phyloP scores from a whole-genome alignment of 2,329 filamentous ascomycete genomes.

The Cercospora sp. region DNA sequence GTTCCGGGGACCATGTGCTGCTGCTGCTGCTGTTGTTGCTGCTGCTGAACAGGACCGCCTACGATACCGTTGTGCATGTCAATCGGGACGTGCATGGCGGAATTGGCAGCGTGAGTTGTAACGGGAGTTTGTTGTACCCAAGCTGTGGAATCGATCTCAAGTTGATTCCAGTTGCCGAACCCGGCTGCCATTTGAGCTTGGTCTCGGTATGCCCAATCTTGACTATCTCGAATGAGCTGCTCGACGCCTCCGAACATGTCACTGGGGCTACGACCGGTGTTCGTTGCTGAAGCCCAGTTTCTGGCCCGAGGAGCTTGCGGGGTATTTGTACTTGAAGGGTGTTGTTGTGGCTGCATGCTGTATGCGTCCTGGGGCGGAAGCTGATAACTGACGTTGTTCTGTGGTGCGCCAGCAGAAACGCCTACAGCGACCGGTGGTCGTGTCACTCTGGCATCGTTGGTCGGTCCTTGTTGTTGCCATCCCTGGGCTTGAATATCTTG shows the following conservation, averaged over 20 bases:
- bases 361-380: conserved; percentile 29
- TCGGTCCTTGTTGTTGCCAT: conserved; percentile 15
- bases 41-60: conserved; percentile 6
- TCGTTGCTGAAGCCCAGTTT: conserved; percentile 11
- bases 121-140: conserved; percentile 17
- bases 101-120: not conserved
- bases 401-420: conserved; percentile 13
- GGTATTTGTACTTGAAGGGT: conserved; percentile 28
- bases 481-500: conserved; percentile 12
- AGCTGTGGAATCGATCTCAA: conserved; percentile 26
- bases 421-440: conserved; percentile 4
- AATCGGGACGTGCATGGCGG: conserved; percentile 1
- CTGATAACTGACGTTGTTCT: conserved; percentile 21
- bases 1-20: not conserved
- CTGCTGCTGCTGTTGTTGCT: not conserved
- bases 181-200: conserved; percentile 61
- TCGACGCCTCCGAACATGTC: conserved; percentile 62
- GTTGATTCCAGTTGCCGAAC: conserved; percentile 60
- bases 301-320: conserved; percentile 19
- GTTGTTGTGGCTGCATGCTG: conserved; percentile 29
- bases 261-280: conserved; percentile 42
- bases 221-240: conserved; percentile 61
- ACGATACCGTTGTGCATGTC: not conserved
- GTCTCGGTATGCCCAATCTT: conserved; percentile 63
- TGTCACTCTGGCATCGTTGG: not conserved